phyloP scores from a whole-genome alignment of 176 grass and related monocot species.

The Oropetium thomaeum region DNA sequence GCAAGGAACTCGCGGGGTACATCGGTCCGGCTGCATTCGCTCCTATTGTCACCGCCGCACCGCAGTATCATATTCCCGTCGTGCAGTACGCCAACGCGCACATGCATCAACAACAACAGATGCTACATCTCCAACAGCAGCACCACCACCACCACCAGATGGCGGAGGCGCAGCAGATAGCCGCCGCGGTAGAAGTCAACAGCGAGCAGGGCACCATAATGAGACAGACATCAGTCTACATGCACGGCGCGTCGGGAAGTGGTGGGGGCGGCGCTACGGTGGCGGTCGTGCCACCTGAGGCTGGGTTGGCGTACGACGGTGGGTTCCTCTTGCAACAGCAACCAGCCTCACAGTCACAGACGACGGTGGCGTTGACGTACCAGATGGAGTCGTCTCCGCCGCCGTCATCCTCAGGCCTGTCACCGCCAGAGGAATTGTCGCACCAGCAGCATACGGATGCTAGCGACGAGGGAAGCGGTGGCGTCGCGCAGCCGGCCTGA shows the following conservation, averaged over 20 bases:
- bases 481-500: not conserved
- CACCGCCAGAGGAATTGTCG: conserved; percentile 21
- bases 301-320: not conserved
- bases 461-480: conserved; percentile 38
- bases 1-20: conserved; percentile 66
- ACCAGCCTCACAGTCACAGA: not conserved
- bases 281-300: conserved; percentile 2
- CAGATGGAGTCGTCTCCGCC: conserved; percentile 37
- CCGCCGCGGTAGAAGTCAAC: conserved; percentile 12
- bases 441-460: conserved; percentile 24
- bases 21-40: conserved; percentile 46
- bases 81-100: conserved; percentile 22
- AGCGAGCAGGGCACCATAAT: conserved; percentile 35
- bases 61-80: not conserved
- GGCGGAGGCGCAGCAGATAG: conserved; percentile 36
- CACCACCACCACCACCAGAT: conserved; percentile 32
- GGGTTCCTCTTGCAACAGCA: conserved; percentile 29
- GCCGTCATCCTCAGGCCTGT: conserved; percentile 29
- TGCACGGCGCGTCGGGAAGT: not conserved
- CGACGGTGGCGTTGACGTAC: conserved; percentile 16
- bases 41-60: conserved; percentile 12
- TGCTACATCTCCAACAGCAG: not conserved
- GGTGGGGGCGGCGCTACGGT: conserved; percentile 1
- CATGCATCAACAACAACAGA: not conserved
- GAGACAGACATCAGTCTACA: conserved; percentile 7